These are phyloP conservation scores for Melocanna baccifera DNA, from an alignment of 176 grass and related monocot species.

Conservation along the genomic window DNA sequence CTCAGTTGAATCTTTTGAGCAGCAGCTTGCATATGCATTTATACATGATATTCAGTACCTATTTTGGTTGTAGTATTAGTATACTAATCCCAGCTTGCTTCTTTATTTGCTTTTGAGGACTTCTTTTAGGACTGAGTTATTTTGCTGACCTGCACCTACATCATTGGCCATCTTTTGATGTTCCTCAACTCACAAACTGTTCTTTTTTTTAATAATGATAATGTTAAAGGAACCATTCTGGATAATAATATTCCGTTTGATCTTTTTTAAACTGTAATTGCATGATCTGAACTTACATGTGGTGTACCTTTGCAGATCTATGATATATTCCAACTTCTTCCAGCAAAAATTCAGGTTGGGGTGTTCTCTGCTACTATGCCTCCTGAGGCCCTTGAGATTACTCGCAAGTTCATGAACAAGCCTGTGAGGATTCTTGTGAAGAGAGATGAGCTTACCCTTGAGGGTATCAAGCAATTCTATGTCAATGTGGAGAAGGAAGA, in stretches of 20 bases:
- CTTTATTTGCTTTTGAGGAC: background rate
- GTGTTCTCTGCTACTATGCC: conserved; percentile 93
- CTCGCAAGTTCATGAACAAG: conserved; percentile 79
- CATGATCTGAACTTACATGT: background rate
- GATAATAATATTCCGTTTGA: background rate
- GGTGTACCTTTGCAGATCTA: conserved; percentile 53
- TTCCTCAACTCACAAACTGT: background rate
- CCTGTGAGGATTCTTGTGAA: conserved; percentile 78
- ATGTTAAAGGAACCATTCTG: background rate
- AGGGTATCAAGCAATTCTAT: conserved; percentile 83
- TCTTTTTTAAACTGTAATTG: background rate
- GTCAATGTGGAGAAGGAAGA: conserved; percentile 75
- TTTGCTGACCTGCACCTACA: background rate
- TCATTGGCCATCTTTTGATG: background rate
- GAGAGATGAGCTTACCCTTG: conserved; percentile 78
- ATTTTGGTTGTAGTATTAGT: background rate
- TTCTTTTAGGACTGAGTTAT: background rate
- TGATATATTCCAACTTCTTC: conserved; percentile 82
- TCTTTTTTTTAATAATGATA: background rate
- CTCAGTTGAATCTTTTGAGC: background rate
- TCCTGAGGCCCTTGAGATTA: conserved; percentile 72
- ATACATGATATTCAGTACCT: background rate
- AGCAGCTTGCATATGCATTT: background rate
- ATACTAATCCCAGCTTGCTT: background rate
- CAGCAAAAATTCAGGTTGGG: conserved; percentile 66